Evolutionary conservation across 345 rosid species (phyloP).

Genomic region (Eucalyptus fibrosa): DNA sequence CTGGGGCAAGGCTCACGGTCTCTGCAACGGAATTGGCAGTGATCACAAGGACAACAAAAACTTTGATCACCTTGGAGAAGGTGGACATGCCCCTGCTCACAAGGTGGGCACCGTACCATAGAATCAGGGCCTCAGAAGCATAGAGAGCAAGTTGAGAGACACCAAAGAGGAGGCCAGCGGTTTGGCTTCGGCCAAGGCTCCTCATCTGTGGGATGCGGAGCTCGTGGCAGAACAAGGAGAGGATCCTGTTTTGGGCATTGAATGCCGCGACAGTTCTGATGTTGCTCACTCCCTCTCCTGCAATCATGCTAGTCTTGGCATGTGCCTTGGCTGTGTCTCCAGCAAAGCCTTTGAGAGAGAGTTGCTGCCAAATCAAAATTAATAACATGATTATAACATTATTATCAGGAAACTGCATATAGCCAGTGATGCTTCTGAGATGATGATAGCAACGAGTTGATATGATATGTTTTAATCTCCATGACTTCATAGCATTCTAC

Average conservation of each 20-base stretch:
- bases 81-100: constrained; percentile 81
- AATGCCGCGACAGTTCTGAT: constrained; percentile 97
- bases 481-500: neutral
- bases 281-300: constrained; percentile 99
- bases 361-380: constrained; percentile 49
- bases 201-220: constrained; percentile 68
- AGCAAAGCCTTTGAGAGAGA: constrained; percentile 97
- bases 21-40: constrained; percentile 99
- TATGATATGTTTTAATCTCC: neutral
- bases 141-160: constrained; percentile 91
- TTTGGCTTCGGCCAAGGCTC: constrained; percentile 77
- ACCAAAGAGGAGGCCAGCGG: constrained; percentile 87
- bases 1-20: constrained; percentile 99
- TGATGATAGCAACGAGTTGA: neutral
- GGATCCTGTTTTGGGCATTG: constrained; percentile 86
- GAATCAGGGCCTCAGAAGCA: constrained; percentile 91
- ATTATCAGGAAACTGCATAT: neutral
- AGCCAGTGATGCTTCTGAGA: neutral
- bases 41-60: constrained; percentile 85
- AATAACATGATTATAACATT: neutral
- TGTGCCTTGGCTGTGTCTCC: constrained; percentile 99
- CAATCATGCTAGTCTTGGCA: constrained; percentile 99
- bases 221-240: constrained; percentile 71
- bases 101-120: constrained; percentile 95
- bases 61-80: constrained; percentile 96